Evolutionary conservation across 306 rosid genomes (phyloP).

Genomic region (Citrullus colocynthis): DNA sequence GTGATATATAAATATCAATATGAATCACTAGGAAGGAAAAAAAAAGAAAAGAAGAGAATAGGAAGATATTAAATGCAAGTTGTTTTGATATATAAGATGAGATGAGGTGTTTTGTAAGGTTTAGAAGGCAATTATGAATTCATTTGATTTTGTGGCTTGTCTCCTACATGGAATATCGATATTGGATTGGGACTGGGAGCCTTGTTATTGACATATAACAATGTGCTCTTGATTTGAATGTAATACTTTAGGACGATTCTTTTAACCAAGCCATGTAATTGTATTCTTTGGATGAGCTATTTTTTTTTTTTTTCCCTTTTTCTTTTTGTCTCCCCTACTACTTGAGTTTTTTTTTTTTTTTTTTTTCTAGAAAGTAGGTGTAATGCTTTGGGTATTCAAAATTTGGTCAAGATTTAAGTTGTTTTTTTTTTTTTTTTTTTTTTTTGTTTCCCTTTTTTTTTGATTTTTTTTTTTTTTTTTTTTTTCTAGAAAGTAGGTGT

Average conservation of each 20-base stretch:
- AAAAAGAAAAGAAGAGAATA: background rate
- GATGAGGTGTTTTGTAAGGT: background rate
- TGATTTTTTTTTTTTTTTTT: too few relatives aligned
- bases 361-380: too few relatives aligned
- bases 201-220: background rate
- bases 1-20: constrained; percentile 11
- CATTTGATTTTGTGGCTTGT: constrained; percentile 1
- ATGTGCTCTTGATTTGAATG: constrained; percentile 6
- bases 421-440: too few relatives aligned
- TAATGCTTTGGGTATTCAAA: too few relatives aligned
- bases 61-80: background rate
- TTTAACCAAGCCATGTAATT: constrained; percentile 10
- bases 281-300: background rate
- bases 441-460: too few relatives aligned
- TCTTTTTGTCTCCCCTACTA: too few relatives aligned
- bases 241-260: constrained; percentile 12
- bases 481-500: too few relatives aligned
- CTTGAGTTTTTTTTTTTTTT: too few relatives aligned
- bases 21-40: background rate
- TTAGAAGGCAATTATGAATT: background rate
- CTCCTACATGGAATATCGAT: background rate
- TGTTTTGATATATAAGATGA: background rate
- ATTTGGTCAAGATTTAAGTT: too few relatives aligned
- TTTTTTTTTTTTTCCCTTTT: too few relatives aligned
- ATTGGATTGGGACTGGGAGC: background rate